phyloP scores from a whole-genome alignment of 306 rosid genomes.

The Vigna reflexopilosa region DNA sequence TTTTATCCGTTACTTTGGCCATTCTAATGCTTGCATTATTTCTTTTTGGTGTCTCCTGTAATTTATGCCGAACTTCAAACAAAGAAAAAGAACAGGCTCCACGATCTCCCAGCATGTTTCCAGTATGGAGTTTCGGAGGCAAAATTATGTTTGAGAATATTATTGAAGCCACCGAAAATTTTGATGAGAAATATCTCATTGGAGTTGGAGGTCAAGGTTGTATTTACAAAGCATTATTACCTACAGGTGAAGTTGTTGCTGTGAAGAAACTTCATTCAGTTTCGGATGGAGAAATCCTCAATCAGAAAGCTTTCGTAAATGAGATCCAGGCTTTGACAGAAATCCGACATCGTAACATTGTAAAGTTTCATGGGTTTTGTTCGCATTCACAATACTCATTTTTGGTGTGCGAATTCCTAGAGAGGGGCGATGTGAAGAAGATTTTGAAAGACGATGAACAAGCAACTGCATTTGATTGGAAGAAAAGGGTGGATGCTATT shows the following conservation, averaged over 20 bases:
- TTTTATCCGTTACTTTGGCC: not conserved
- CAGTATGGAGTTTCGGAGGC: not conserved
- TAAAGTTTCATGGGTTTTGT: too few species aligned
- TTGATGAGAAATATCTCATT: not conserved
- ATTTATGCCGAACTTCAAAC: not conserved
- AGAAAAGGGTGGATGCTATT: too few species aligned
- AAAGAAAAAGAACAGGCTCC: not conserved
- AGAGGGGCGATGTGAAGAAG: too few species aligned
- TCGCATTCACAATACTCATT: too few species aligned
- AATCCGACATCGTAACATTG: too few species aligned
- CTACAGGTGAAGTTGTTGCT: constrained; percentile 21
- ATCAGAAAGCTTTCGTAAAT: not conserved
- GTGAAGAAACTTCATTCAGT: constrained; percentile 18
- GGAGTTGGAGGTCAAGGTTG: constrained; percentile 21
- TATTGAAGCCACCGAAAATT: not conserved
- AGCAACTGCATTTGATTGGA: too few species aligned
- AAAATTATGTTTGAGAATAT: not conserved
- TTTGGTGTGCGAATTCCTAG: too few species aligned
- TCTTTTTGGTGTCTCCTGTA: not conserved
- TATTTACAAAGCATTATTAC: constrained; percentile 9
- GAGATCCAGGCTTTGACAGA: not conserved
- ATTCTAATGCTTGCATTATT: not conserved
- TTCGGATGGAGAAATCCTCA: not conserved
- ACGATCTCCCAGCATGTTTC: not conserved
- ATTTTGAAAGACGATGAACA: too few species aligned